These are phyloP conservation scores for Xylariaceae sp. DNA, from an alignment of 2,329 filamentous ascomycete genomes.

Conservation along the genomic window DNA sequence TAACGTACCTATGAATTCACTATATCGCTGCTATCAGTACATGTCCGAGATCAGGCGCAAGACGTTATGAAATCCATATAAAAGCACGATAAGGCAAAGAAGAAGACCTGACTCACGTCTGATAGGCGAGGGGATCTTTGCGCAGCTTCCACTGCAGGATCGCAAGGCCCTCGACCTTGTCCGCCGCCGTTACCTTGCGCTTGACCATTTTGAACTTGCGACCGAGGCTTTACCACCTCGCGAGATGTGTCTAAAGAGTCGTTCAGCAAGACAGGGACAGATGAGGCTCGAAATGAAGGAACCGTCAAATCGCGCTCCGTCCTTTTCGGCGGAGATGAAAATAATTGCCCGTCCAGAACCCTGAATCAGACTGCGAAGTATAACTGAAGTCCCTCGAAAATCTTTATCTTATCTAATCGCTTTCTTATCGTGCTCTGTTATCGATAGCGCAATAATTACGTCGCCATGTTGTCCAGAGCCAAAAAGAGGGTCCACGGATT, in stretches of 20 bases:
- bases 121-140: constrained; percentile 21
- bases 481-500: too few species aligned
- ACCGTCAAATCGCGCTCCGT: background rate
- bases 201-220: constrained; percentile 13
- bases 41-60: background rate
- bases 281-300: background rate
- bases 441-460: background rate
- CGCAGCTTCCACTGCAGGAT: constrained; percentile 21
- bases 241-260: background rate
- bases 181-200: constrained; percentile 18
- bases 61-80: background rate
- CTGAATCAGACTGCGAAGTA: background rate
- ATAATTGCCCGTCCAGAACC: background rate
- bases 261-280: background rate
- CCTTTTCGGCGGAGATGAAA: background rate
- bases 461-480: background rate
- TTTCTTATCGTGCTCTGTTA: background rate
- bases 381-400: constrained; percentile 11
- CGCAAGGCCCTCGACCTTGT: constrained; percentile 19
- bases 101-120: constrained; percentile 10
- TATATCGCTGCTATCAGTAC: constrained; percentile 8
- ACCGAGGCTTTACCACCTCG: background rate
- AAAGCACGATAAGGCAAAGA: background rate
- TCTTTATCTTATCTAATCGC: constrained; percentile 22
- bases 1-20: constrained; percentile 18